Conservation (phyloP, 176 grass and related monocot genomes). For the Triticum aestivum region IWGSC_CS_RefSeq_v2.1 NC_057800.1:20679541-20680040, state of each 20-base stretch:
- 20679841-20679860: slow-evolving; percentile 42
- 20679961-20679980: neutral
- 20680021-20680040: slow-evolving; percentile 2
- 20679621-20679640: neutral
- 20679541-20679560: neutral
- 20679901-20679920: neutral
- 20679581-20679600: neutral
- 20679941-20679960: neutral
- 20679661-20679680: neutral
- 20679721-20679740: slow-evolving; percentile 45
- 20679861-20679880: slow-evolving; percentile 43
- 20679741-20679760: slow-evolving; percentile 61
- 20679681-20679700: neutral
- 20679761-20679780: slow-evolving; percentile 38
- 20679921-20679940: neutral
- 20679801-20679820: slow-evolving; percentile 20
- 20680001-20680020: neutral
- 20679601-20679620: neutral
- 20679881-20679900: slow-evolving; percentile 1
- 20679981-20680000: neutral
- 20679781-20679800: slow-evolving; percentile 42
- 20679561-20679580: neutral
- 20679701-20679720: no score
- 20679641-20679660: neutral
- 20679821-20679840: slow-evolving; percentile 39